These are phyloP conservation scores for Meyerozyma elateridarum DNA, from an alignment of 1,139 yeast genomes.

Conservation along the genomic window DNA sequence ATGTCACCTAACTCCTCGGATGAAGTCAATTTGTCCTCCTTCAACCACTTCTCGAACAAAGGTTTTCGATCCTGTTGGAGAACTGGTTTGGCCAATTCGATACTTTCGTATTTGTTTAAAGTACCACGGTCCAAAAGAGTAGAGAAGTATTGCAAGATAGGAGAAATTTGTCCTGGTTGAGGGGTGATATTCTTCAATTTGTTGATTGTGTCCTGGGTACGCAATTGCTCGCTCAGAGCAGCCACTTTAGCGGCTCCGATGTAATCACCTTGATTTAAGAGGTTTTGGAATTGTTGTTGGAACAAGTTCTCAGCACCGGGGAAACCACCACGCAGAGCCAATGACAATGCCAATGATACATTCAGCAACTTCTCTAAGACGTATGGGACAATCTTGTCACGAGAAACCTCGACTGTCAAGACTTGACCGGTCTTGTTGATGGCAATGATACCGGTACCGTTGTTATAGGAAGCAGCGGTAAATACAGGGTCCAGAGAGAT, in stretches of 20 bases:
- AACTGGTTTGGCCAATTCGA: constrained; percentile 94
- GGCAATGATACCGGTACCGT: constrained; percentile 81
- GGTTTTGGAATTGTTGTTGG: constrained; percentile 84
- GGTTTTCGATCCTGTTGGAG: constrained; percentile 94
- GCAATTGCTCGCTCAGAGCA: constrained; percentile 88
- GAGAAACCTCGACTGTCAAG: constrained; percentile 84
- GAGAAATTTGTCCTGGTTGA: constrained; percentile 94
- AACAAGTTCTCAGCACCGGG: constrained; percentile 96
- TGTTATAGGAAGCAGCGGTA: constrained; percentile 75
- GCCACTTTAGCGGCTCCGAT: constrained; percentile 94
- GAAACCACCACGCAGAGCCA: constrained; percentile 93
- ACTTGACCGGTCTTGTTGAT: constrained; percentile 96
- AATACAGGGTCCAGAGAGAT: constrained; percentile 96
- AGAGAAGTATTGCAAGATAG: constrained; percentile 88
- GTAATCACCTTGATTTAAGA: constrained; percentile 82
- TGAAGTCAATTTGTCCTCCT: constrained; percentile 87
- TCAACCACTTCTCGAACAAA: constrained; percentile 91
- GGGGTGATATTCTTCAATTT: constrained; percentile 89
- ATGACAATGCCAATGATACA: constrained; percentile 78
- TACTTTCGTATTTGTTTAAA: constrained; percentile 87
- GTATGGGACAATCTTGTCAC: constrained; percentile 83
- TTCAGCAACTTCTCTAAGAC: constrained; percentile 83
- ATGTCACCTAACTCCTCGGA: constrained; percentile 97
- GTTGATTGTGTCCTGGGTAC: constrained; percentile 93
- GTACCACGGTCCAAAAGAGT: constrained; percentile 91